Evolutionary conservation across 371 early-diverging fungal species (phyloP).

Genomic region (Thermomucor indicae-seudaticae): DNA sequence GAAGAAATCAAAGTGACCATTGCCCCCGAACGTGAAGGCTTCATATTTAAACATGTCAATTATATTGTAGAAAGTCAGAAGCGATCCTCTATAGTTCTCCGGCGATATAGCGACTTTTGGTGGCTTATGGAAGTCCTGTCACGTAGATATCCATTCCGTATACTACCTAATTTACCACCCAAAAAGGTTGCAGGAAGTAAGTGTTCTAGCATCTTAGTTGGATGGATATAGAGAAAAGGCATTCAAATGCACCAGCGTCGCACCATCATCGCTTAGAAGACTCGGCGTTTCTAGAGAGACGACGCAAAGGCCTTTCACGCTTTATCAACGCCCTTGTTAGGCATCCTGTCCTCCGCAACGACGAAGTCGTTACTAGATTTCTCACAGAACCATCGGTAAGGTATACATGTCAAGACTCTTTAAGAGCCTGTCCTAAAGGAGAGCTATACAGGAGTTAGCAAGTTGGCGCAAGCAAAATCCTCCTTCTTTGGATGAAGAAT

Average conservation of each 20-base stretch:
- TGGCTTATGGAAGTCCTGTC: constrained; percentile 37
- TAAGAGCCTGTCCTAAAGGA: constrained; percentile 5
- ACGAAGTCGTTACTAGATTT: constrained; percentile 61
- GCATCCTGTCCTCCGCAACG: constrained; percentile 69
- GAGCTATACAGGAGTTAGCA: constrained; percentile 31
- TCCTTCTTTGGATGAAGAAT: constrained; percentile 52
- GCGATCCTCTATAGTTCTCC: constrained; percentile 35
- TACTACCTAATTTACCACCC: constrained; percentile 42
- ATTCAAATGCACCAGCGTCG: constrained; percentile 10
- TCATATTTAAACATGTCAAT: constrained; percentile 49
- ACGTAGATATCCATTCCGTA: constrained; percentile 38
- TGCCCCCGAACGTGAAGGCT: constrained; percentile 68
- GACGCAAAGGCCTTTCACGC: constrained; percentile 69
- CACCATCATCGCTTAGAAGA: constrained; percentile 40
- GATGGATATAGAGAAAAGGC: constrained; percentile 64
- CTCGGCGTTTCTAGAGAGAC: constrained; percentile 67
- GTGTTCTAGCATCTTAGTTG: constrained; percentile 54
- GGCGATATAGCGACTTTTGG: constrained; percentile 46
- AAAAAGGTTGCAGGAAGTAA: constrained; percentile 45
- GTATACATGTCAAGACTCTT: constrained; percentile 16
- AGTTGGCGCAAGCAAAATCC: constrained; percentile 51
- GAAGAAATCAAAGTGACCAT: constrained; percentile 57
- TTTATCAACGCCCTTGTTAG: constrained; percentile 74
- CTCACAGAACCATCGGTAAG: constrained; percentile 65
- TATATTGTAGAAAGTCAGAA: constrained; percentile 45